Evolutionary conservation across 768 basidiomycete genomes (phyloP), one percentile per base, ranked within the genome.

Genomic region (Saitozyma sp.): DNA sequence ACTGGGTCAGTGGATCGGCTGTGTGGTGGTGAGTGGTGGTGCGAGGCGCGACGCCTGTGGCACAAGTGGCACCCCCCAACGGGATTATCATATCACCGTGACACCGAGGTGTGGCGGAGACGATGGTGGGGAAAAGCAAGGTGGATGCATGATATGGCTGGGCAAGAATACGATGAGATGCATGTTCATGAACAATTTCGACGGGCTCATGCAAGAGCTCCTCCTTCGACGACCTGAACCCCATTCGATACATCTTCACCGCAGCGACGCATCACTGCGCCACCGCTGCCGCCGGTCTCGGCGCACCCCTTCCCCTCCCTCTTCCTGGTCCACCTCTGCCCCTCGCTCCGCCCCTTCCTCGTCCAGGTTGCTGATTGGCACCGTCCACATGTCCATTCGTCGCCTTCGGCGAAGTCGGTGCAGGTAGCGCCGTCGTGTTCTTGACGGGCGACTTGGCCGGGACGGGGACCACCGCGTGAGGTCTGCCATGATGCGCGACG

Each of bases 261-360:
- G 17, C 14, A 48, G 14, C 46, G 46, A 53, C 29, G 51, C 40
- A 8, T 19, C 20, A 53, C 9, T n/a, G 10, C 14, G 42, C 9
- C 10, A 39, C 61, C 9, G 29, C 48, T 9, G 60, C 38, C 11
- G 55, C 29, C 29, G 29, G 29, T 29, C 29, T 29, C 5, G 29
- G 29, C 29, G 29, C 29, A 29, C 29, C 46, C 20, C 14, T 53
- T n/a, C 54, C 54, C 11, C 61, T 54, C 1, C 54, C 54, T 42
- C 61, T 56, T 14, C 61, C 61, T 6, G 40, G 11, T 29, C 59
- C 51, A 20, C 54, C 56, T n/a, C 62, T 42, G 17, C 61, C 61
- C 45, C 59, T 62, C 14, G 14, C 57, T 20, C 19, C 29, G 19
- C 51, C 61, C 42, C 66, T 49, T 16, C 59, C 49, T 43, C 50